Evolutionary conservation across 176 grass and related monocot genomes (phyloP).

Genomic region (Chloris gayana): DNA sequence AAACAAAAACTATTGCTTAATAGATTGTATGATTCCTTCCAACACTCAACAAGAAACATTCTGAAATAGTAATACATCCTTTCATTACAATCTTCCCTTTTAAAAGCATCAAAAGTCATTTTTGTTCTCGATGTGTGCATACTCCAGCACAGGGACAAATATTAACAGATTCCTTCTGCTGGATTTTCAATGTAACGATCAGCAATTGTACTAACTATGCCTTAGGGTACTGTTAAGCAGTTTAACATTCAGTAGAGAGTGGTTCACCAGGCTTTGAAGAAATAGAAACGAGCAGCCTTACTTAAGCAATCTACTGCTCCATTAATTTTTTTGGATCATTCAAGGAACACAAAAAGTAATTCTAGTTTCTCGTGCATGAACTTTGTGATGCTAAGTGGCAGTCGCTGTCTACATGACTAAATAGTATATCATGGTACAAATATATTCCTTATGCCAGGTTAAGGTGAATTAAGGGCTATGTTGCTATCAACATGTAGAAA

Average conservation of each 20-base stretch:
- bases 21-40: slow-evolving; percentile 1
- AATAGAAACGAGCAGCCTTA: background rate
- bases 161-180: background rate
- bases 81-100: background rate
- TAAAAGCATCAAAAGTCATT: background rate
- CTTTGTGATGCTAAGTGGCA: background rate
- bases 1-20: background rate
- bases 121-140: background rate
- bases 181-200: background rate
- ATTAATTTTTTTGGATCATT: background rate
- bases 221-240: background rate
- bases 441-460: background rate
- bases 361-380: background rate
- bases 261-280: background rate
- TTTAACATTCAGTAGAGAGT: background rate
- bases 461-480: background rate
- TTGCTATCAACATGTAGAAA: background rate
- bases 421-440: background rate
- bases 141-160: slow-evolving; percentile 11
- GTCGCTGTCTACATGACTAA: background rate
- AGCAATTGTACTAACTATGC: background rate
- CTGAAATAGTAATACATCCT: background rate
- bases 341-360: background rate
- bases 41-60: background rate
- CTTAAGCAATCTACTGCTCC: background rate